Percentiles rank a stretch among this genome's conserved stretches.
Conservation (phyloP, 1,284 basidiomycete genomes). For the Salmacisia buchloeana region DNA sequence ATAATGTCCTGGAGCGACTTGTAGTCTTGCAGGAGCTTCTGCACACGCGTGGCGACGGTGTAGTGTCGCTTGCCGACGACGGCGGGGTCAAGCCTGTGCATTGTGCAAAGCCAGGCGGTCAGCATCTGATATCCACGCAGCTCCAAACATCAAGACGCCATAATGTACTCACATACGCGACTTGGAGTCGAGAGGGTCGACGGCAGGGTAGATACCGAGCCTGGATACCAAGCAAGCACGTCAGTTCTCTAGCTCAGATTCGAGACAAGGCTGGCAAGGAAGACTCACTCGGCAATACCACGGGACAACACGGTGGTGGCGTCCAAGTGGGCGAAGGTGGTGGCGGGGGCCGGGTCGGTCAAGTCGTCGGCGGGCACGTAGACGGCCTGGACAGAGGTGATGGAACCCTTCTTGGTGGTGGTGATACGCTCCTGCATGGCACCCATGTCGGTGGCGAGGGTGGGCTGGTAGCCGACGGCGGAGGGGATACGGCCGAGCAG, state of each 20-base stretch:
- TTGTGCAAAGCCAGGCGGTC: too few species aligned
- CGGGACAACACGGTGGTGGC: slow-evolving; percentile 98
- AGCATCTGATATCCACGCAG: neutral
- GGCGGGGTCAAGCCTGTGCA: slow-evolving; percentile 93
- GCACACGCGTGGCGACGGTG: slow-evolving; percentile 85
- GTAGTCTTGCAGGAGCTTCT: slow-evolving; percentile 99
- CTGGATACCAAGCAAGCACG: slow-evolving; percentile 53
- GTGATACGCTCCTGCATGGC: slow-evolving; percentile 98
- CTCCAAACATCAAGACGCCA: neutral
- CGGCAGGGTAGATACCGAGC: slow-evolving; percentile 99
- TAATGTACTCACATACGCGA: too few species aligned
- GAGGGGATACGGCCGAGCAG: slow-evolving; percentile 99
- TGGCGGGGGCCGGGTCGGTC: slow-evolving; percentile 98
- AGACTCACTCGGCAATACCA: slow-evolving; percentile 97
- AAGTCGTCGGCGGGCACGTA: slow-evolving; percentile 99
- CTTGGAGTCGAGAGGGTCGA: slow-evolving; percentile 98
- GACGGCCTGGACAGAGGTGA: slow-evolving; percentile 98
- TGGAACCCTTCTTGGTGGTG: slow-evolving; percentile 99
- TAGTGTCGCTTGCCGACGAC: slow-evolving; percentile 91
- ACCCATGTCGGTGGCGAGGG: slow-evolving; percentile 99
- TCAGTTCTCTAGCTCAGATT: neutral
- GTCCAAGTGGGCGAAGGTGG: slow-evolving; percentile 99
- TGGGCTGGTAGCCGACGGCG: slow-evolving; percentile 99
- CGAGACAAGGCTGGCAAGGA: slow-evolving; percentile 69
- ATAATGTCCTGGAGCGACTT: slow-evolving; percentile 86